Evolutionary conservation across 2,329 filamentous ascomycete genomes (phyloP).

Genomic region (Fusarium stilboides): DNA sequence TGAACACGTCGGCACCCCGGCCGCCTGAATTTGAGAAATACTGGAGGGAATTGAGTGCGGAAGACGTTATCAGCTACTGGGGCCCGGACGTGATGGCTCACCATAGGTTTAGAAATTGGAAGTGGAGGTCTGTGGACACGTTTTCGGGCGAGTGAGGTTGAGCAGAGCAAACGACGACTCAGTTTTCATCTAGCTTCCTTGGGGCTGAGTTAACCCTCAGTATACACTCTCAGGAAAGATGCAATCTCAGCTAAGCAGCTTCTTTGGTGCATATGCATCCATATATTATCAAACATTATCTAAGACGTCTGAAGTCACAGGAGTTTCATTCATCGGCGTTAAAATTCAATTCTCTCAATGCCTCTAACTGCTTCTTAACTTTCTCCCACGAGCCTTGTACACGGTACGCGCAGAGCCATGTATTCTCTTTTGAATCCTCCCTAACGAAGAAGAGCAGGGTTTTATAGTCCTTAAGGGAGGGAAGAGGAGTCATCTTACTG

Average conservation of each 20-base stretch:
- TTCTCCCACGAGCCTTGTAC: conserved; percentile 18
- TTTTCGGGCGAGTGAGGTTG: conserved; percentile 3
- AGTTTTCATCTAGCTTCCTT: too few relatives aligned
- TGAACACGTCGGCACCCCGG: background rate
- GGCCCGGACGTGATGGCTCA: background rate
- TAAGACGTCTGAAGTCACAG: too few relatives aligned
- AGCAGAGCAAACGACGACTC: too few relatives aligned
- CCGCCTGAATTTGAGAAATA: conserved; percentile 21
- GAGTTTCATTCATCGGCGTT: too few relatives aligned
- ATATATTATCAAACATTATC: background rate
- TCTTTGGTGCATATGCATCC: too few relatives aligned
- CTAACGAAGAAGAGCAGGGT: conserved; percentile 1
- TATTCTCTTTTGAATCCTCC: conserved; percentile 23
- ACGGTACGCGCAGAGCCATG: conserved; percentile 31
- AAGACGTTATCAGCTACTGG: background rate
- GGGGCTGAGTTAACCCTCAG: too few relatives aligned
- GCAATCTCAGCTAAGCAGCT: too few relatives aligned
- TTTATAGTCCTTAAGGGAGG: too few relatives aligned
- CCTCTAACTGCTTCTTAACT: conserved; percentile 21
- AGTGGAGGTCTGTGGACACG: conserved; percentile 18
- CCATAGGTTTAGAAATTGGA: conserved; percentile 2
- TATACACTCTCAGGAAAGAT: too few relatives aligned
- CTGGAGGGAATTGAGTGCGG: conserved; percentile 7
- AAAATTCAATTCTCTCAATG: background rate
- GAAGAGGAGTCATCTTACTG: too few relatives aligned